These are phyloP conservation scores for Sherardia arvensis DNA, from an alignment of 257 asterid genomes.

Conservation along the genomic window DNA sequence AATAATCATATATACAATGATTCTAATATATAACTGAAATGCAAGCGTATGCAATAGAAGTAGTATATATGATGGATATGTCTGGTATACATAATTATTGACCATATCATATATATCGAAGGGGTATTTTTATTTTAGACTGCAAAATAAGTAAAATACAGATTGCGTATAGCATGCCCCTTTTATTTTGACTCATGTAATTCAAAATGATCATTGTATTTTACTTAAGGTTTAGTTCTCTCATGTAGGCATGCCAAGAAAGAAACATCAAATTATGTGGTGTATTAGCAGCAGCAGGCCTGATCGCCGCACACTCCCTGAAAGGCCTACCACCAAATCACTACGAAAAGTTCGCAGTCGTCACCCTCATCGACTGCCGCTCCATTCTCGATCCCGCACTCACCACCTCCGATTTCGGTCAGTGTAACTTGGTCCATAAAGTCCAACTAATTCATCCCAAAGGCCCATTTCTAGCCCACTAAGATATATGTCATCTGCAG, in stretches of 20 bases:
- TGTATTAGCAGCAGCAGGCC: constrained; percentile 54
- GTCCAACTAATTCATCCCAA: not conserved
- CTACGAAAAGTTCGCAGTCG: constrained; percentile 66
- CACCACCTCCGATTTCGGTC: constrained; percentile 46
- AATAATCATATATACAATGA: no score
- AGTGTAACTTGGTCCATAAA: constrained; percentile 1
- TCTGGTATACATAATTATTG: no score
- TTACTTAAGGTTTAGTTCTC: not conserved
- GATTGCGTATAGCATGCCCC: no score
- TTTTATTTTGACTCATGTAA: no score
- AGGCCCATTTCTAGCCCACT: no score
- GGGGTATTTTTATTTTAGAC: no score
- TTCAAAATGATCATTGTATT: no score
- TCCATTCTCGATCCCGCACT: constrained; percentile 74
- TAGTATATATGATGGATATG: no score
- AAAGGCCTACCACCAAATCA: constrained; percentile 42
- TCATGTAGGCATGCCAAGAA: constrained; percentile 50
- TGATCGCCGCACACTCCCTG: constrained; percentile 49
- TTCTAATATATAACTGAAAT: no score
- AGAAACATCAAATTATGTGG: constrained; percentile 47
- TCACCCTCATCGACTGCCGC: constrained; percentile 68
- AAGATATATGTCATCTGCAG: constrained; percentile 19
- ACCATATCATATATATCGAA: no score
- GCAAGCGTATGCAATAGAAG: no score
- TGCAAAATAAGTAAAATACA: no score